Base-by-base conservation (phyloP, 2,329 filamentous ascomycete species). In the Cladobotryum mycophilum region DNA sequence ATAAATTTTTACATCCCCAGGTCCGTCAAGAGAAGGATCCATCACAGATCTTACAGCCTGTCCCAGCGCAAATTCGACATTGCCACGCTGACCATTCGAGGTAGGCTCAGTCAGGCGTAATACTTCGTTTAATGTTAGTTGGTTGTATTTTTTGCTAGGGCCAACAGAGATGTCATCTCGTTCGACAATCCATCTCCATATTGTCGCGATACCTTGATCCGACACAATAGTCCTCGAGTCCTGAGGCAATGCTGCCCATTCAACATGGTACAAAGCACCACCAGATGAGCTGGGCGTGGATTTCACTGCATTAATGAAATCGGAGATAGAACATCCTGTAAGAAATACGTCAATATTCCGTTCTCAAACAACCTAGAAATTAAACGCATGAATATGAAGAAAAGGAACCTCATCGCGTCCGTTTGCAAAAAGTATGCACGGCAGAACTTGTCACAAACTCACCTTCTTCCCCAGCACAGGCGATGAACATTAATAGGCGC, bases 401-500 rank as follows among this genome's bases (percentile, higher is more conserved):
- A n/a, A 41, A 9, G 15, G 9, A 18, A 41, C 14, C 4, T 8
- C 7, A 41, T 41, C 17, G 25, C 25, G 25, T 13, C 38, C 17
- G 3, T 41, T 17, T 12, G 38, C 5, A 41, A n/a, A 20, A 20
- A n/a, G 5, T 38, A 17, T 38, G 11, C 14, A 17, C 11, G 6
- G 36, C 36, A 6, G 36, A 38, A 5, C 17, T n/a, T 11, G 36
- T n/a, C 17, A 41, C 15, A 20, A 34, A 63, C 67, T 60, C 53
- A 66, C 69, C 68, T 58, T 66, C 56, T 58, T 70, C 67, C 45
- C 68, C 68, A 20, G 64, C 62, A 52, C 68, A 71, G 42, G 68
- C 64, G 40, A 70, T 64, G 34, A 69, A 55, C 45, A 68, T 61
- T 53, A 71, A 56, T 42, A 70, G 58, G 49, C 61, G 60, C 43